A percentile compares a stretch with the other conserved stretches of the same genome.
These are phyloP conservation scores for Crithidia brevicula DNA, from an alignment of 208 protist genomes.

Conservation along the genomic window DNA sequence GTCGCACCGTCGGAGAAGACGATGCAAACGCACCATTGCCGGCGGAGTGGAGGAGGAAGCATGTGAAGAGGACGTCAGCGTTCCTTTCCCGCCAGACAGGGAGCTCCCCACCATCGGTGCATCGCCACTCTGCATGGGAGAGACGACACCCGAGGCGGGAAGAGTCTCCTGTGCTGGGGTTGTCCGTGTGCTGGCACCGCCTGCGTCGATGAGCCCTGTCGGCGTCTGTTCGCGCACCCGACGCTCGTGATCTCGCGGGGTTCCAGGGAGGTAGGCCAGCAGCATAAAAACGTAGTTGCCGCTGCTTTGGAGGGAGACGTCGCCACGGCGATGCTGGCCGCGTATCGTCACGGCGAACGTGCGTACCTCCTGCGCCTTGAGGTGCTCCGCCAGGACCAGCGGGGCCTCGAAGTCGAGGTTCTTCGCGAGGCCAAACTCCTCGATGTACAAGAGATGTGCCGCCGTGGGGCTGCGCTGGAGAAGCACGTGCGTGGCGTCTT, in stretches of 20 bases:
- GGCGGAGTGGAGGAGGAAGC: neutral
- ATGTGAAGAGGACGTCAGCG: neutral
- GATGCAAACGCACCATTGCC: constrained; percentile 61
- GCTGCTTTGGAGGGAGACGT: constrained; percentile 43
- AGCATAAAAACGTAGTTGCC: constrained; percentile 66
- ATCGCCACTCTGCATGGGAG: neutral
- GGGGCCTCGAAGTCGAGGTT: constrained; percentile 56
- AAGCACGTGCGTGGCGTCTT: constrained; percentile 59
- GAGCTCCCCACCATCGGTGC: neutral
- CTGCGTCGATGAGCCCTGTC: too few species aligned
- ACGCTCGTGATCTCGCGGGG: constrained; percentile 2
- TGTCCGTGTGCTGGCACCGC: neutral
- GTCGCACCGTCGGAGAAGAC: constrained; percentile 67
- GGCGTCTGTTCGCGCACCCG: too few species aligned
- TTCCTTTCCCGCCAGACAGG: neutral
- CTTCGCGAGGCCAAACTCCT: constrained; percentile 43
- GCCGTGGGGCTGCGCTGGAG: constrained; percentile 73
- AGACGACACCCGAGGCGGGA: neutral
- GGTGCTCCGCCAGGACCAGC: constrained; percentile 47
- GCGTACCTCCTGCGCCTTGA: constrained; percentile 47
- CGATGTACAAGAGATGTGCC: constrained; percentile 70
- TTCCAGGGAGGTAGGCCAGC: constrained; percentile 52
- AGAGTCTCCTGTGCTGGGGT: neutral
- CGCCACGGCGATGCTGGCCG: constrained; percentile 59
- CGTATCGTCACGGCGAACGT: constrained; percentile 53